Base-by-base conservation (phyloP, 2,329 filamentous ascomycete species). In the Colletotrichum incanum region DNA sequence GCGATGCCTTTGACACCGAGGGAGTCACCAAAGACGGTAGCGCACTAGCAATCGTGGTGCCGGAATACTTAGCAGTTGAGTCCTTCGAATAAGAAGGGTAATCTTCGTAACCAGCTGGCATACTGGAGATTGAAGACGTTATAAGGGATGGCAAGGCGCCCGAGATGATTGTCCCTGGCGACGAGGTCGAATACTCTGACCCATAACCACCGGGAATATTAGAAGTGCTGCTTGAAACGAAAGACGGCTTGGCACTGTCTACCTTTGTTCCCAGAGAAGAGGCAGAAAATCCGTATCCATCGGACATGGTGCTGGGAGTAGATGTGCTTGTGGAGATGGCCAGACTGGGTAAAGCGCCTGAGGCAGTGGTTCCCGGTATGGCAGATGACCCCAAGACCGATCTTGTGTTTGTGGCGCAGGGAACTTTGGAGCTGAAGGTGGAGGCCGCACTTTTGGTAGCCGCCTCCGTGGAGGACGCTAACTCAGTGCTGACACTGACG, bases 1-100 rank as follows among this genome's bases (percentile, higher is more conserved):
- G 52, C 23, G 26, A 12, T 31, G n/a, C 3, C 41, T 23, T 52
- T 14, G 66, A 64, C 0, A 37, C 31, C 4, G 59, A 58, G 11
- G 60, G 56, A 6, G 49, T 71, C 3, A 67, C 41, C 20, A 71
- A 16, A n/a, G 67, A 71, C n/a, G 67, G 67, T 47, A 52, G 49
- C 2, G 55, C 63, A 58, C 55, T 66, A 5, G 43, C 63, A 9
- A 71, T 39, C 3, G 67, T 71, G 16, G 62, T 71, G 7, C 39
- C 62, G 3, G 45, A 28, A 9, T 28, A 5, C 23, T 9, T 50
- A 3, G 45, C 41, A 0, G 45, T 41, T 7, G 34, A 28, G 16
- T 39, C n/a, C 31, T 28, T 11, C 5, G 63, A 50, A 8, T 37
- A 31, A 11, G 45, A 39, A 28, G 60, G 23, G 41, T 47, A 34